phyloP scores from a whole-genome alignment of 2,329 filamentous ascomycete species.

The Aspergillus flavus region DNA sequence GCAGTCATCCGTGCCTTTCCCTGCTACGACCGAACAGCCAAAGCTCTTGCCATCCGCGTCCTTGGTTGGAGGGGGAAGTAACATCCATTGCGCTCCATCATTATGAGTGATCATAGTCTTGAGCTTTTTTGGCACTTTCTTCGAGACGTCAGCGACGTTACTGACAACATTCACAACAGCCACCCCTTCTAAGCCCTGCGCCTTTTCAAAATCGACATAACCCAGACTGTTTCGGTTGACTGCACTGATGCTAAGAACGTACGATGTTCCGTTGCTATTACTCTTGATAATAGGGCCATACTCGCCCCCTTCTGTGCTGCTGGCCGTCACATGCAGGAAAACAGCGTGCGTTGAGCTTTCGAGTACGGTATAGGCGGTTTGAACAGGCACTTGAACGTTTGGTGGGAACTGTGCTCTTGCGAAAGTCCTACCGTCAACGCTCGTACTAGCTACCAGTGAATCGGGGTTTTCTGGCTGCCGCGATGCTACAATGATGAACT shows the following conservation, averaged over 20 bases:
- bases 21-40: slow-evolving; percentile 63
- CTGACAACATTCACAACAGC: slow-evolving; percentile 81
- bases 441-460: slow-evolving; percentile 76
- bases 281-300: slow-evolving; percentile 94
- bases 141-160: slow-evolving; percentile 67
- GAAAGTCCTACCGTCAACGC: slow-evolving; percentile 80
- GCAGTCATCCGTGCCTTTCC: slow-evolving; percentile 64
- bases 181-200: slow-evolving; percentile 88
- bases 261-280: slow-evolving; percentile 96
- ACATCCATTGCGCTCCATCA: slow-evolving; percentile 85
- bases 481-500: slow-evolving; percentile 90
- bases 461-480: slow-evolving; percentile 63
- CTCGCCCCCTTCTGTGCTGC: slow-evolving; percentile 63
- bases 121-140: slow-evolving; percentile 69
- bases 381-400: slow-evolving; percentile 77
- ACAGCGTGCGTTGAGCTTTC: slow-evolving; percentile 94
- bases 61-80: slow-evolving; percentile 70
- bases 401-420: slow-evolving; percentile 82
- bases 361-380: slow-evolving; percentile 86
- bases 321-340: slow-evolving; percentile 88
- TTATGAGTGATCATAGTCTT: slow-evolving; percentile 95
- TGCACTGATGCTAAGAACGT: slow-evolving; percentile 76
- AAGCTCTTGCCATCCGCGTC: slow-evolving; percentile 73
- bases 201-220: slow-evolving; percentile 95
- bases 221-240: slow-evolving; percentile 78